These are phyloP conservation scores for Auriscalpium microsporum DNA, from an alignment of 768 basidiomycete species.

Conservation along the genomic window DNA sequence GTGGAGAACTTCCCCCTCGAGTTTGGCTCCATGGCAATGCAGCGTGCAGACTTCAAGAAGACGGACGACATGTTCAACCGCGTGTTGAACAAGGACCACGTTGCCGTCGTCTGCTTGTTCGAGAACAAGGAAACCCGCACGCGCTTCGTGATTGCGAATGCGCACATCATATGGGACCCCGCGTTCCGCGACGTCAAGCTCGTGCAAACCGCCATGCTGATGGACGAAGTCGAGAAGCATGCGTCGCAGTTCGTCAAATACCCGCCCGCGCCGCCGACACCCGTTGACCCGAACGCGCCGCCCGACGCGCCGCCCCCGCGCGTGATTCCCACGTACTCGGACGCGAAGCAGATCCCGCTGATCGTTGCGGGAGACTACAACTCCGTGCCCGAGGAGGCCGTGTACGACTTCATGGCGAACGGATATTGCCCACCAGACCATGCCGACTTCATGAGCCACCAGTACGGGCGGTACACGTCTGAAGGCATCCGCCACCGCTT, in stretches of 20 bases:
- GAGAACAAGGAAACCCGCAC: slow-evolving; percentile 85
- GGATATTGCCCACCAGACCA: slow-evolving; percentile 69
- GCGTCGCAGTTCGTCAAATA: slow-evolving; percentile 77
- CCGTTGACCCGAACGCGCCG: slow-evolving; percentile 20
- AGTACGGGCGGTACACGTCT: slow-evolving; percentile 87
- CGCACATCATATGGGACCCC: slow-evolving; percentile 91
- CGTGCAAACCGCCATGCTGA: slow-evolving; percentile 85
- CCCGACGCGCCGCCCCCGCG: slow-evolving; percentile 33
- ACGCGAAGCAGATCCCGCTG: slow-evolving; percentile 83
- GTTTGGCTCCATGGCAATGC: slow-evolving; percentile 88
- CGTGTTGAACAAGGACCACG: slow-evolving; percentile 89
- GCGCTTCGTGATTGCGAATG: slow-evolving; percentile 81
- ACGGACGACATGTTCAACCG: slow-evolving; percentile 99
- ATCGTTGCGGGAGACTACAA: slow-evolving; percentile 96
- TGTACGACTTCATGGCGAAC: slow-evolving; percentile 81
- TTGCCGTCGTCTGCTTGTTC: slow-evolving; percentile 79
- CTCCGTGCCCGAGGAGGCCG: slow-evolving; percentile 76
- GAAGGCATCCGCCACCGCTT: slow-evolving; percentile 79
- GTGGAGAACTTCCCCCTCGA: slow-evolving; percentile 92
- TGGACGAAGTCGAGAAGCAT: slow-evolving; percentile 91
- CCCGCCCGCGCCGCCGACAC: slow-evolving; percentile 50
- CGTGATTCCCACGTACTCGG: slow-evolving; percentile 62
- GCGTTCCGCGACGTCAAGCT: slow-evolving; percentile 93
- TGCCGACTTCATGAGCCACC: slow-evolving; percentile 85
- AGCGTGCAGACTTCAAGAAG: slow-evolving; percentile 89